Percentiles rank a stretch among this genome's conserved stretches.
Evolutionary conservation across 352 stramenopile species (phyloP).

Genomic region (Globisporangium radiosum): DNA sequence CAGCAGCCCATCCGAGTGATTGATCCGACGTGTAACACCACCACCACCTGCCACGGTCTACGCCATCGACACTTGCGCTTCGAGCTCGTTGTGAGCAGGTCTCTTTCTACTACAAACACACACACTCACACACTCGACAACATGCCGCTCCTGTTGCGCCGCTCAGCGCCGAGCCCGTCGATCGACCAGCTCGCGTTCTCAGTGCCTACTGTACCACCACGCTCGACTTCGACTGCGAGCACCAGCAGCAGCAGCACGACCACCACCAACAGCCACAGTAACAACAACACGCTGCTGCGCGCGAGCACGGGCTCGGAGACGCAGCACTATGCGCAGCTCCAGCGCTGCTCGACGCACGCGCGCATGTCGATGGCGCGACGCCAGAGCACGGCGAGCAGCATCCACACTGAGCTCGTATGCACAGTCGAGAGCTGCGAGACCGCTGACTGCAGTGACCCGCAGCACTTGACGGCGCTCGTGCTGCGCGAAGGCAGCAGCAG

Average conservation of each 20-base stretch:
- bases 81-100: too few relatives aligned
- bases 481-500: slow-evolving; percentile 18
- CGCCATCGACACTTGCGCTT: too few relatives aligned
- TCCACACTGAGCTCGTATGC: slow-evolving; percentile 15
- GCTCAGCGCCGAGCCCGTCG: slow-evolving; percentile 55
- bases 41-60: not conserved
- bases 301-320: slow-evolving; percentile 5
- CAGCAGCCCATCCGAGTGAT: not conserved
- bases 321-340: slow-evolving; percentile 16
- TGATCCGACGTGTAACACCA: not conserved
- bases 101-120: not conserved
- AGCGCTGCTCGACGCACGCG: slow-evolving; percentile 29
- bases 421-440: slow-evolving; percentile 12
- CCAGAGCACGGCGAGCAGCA: slow-evolving; percentile 26
- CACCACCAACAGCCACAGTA: not conserved
- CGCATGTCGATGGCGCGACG: slow-evolving; percentile 27
- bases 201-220: slow-evolving; percentile 23
- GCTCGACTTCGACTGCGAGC: slow-evolving; percentile 2
- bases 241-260: slow-evolving; percentile 1
- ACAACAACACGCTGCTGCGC: slow-evolving; percentile 7
- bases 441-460: slow-evolving; percentile 13
- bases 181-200: slow-evolving; percentile 68
- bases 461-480: slow-evolving; percentile 6
- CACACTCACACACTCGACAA: too few relatives aligned
- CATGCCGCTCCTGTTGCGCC: slow-evolving; percentile 70